A percentile compares a stretch with the other conserved stretches of the same genome.
These are phyloP conservation scores for Rubus idaeus DNA, from an alignment of 306 rosid genomes.

Conservation along the genomic window DNA sequence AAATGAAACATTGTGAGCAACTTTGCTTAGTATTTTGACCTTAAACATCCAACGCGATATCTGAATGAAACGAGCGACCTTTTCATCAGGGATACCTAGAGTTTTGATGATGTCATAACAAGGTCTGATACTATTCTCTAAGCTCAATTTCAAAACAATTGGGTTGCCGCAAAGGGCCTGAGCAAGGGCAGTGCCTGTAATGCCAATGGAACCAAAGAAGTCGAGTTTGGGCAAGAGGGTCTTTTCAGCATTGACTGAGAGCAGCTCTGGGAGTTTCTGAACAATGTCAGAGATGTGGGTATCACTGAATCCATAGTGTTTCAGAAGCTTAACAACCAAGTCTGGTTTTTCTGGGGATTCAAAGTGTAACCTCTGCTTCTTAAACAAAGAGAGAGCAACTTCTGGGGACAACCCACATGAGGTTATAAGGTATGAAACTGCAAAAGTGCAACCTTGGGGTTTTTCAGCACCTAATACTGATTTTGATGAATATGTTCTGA, in stretches of 20 bases:
- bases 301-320: not conserved
- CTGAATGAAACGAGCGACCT: not conserved
- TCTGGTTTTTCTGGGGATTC: not conserved
- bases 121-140: not conserved
- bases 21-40: not conserved
- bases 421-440: not conserved
- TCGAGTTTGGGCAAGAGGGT: not conserved
- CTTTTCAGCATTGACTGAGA: not conserved
- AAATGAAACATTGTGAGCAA: not conserved
- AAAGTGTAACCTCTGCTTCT: not conserved
- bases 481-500: not conserved
- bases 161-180: not conserved
- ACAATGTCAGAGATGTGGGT: not conserved
- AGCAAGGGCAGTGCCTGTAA: not conserved
- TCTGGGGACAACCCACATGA: slow-evolving; percentile 5
- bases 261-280: not conserved
- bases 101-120: not conserved
- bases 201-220: not conserved
- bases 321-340: not conserved
- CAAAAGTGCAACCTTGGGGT: not conserved
- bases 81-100: not conserved
- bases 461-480: not conserved
- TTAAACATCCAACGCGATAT: not conserved
- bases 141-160: not conserved
- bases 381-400: not conserved